Conservation (phyloP, 148 eudicot species). For the Agrostemma githago region DNA sequence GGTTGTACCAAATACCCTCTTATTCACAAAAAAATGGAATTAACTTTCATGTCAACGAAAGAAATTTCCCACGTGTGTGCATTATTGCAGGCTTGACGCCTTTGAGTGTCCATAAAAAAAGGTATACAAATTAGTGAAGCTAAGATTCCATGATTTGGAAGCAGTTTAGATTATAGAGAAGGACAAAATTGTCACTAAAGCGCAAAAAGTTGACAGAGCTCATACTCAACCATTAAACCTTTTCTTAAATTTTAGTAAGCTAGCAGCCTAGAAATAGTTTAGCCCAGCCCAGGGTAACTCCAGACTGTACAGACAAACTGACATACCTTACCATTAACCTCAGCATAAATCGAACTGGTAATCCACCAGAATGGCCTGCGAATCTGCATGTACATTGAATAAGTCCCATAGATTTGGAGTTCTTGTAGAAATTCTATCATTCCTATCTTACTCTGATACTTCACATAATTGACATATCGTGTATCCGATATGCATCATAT, state of each 20-base stretch:
- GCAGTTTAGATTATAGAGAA: not conserved
- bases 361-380: conserved; percentile 99
- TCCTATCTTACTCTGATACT: too few relatives aligned
- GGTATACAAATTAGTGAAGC: not conserved
- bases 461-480: too few relatives aligned
- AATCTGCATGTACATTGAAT: conserved; percentile 43
- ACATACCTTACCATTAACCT: conserved; percentile 88
- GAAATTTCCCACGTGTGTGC: not conserved
- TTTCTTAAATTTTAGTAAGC: not conserved
- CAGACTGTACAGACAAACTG: conserved; percentile 2
- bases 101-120: conserved; percentile 5
- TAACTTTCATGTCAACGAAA: not conserved
- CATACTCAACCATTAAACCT: not conserved
- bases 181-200: not conserved
- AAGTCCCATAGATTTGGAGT: conserved; percentile 16
- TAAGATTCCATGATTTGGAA: not conserved
- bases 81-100: not conserved
- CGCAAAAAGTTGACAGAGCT: not conserved
- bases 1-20: too few relatives aligned
- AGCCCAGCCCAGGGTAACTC: conserved; percentile 1
- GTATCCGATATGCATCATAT: too few relatives aligned
- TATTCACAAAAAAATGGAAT: not conserved
- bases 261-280: not conserved
- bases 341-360: conserved; percentile 94
- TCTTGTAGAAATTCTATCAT: not conserved